Percentiles rank a stretch among this genome's conserved stretches.
These are phyloP conservation scores for Bryoerythrophyllum caledonicum DNA, from an alignment of 225 moss, liverwort and hornwort genomes.

Conservation along the genomic window DNA sequence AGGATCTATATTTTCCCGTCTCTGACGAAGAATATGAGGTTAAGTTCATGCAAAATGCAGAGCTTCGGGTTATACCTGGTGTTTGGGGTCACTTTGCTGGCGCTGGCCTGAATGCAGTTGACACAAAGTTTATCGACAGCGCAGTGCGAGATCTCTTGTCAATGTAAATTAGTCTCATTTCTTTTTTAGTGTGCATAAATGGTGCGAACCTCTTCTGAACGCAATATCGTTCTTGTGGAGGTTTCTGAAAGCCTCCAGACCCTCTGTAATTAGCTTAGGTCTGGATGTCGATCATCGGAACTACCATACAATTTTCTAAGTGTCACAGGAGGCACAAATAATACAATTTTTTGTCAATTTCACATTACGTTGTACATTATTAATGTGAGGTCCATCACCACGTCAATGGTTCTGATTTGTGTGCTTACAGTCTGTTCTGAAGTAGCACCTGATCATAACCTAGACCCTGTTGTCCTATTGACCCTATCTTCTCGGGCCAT, in stretches of 20 bases:
- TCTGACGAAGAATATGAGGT: slow-evolving; percentile 62
- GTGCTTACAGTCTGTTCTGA: not conserved
- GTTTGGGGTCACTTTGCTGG: slow-evolving; percentile 67
- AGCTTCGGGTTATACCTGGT: slow-evolving; percentile 63
- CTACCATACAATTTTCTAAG: not conserved
- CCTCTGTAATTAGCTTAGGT: slow-evolving; percentile 3
- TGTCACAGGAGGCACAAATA: not conserved
- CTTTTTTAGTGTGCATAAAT: slow-evolving; percentile 10
- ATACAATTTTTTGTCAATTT: not conserved
- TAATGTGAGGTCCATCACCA: not conserved
- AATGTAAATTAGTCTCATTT: slow-evolving; percentile 30
- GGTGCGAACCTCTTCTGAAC: not conserved
- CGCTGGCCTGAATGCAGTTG: slow-evolving; percentile 56
- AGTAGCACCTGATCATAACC: not conserved
- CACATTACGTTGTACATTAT: not conserved
- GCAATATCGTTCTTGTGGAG: not conserved
- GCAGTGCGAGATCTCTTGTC: slow-evolving; percentile 59
- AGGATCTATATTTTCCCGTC: slow-evolving; percentile 55
- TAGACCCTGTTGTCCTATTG: too few relatives aligned
- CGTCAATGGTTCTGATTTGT: not conserved
- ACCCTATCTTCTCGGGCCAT: too few relatives aligned
- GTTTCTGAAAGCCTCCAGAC: not conserved
- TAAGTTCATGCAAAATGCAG: slow-evolving; percentile 63
- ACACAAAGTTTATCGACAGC: slow-evolving; percentile 58
- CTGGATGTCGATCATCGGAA: not conserved